A percentile compares a stretch with the other conserved stretches of the same genome.
phyloP scores from a whole-genome alignment of 306 rosid species.

The Quercus suber region DNA sequence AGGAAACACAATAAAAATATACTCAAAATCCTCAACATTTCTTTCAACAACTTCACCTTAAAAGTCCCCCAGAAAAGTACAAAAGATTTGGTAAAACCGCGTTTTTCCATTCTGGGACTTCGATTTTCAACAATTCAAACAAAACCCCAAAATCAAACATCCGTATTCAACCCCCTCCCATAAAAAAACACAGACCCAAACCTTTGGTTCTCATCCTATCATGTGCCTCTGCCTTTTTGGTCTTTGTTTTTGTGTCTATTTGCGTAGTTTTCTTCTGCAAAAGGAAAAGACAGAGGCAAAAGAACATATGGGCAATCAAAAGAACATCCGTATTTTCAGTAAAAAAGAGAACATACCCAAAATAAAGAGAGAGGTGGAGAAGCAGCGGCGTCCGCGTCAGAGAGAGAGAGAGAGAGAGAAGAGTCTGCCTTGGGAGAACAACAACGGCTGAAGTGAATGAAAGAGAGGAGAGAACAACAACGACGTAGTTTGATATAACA shows the following conservation, averaged over 20 bases:
- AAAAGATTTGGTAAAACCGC: slow-evolving; percentile 55
- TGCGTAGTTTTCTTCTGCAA: slow-evolving; percentile 30
- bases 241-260: slow-evolving; percentile 20
- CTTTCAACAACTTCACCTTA: slow-evolving; percentile 58
- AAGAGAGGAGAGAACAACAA: no score
- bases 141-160: slow-evolving; percentile 15
- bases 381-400: no score
- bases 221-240: slow-evolving; percentile 24
- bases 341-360: no score
- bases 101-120: slow-evolving; percentile 54
- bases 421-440: no score
- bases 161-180: slow-evolving; percentile 17
- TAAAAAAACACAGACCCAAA: slow-evolving; percentile 22
- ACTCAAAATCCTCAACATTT: slow-evolving; percentile 77
- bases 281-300: slow-evolving; percentile 37
- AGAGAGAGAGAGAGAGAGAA: no score
- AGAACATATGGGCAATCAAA: slow-evolving; percentile 90
- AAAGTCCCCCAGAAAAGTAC: slow-evolving; percentile 15
- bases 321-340: no score
- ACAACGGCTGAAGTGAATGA: no score
- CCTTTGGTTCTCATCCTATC: slow-evolving; percentile 26
- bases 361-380: no score
- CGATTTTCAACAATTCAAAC: slow-evolving; percentile 29
- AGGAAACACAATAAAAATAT: no score
- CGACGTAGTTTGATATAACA: no score